Evolutionary conservation across 345 rosid species (phyloP), one percentile per base, ranked within the genome.

Genomic region (Hibiscus tridactylites): DNA sequence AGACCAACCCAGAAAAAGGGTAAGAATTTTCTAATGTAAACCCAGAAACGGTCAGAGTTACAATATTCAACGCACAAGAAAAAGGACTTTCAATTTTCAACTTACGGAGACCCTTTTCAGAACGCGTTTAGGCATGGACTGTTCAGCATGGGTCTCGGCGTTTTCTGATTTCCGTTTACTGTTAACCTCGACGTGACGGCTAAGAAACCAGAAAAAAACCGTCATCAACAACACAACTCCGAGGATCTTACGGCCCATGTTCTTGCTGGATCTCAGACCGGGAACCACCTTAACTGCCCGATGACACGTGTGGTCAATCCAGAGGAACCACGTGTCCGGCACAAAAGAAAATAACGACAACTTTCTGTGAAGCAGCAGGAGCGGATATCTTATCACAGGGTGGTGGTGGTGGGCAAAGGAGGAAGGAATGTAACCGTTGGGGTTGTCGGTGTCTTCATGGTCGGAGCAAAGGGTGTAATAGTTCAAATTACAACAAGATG

Each of bases 61-160:
- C 68, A 70, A 26, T 63, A 60, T 74, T 76, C 81, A 80, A 74
- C 35, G 74, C 58, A 17, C 58, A 17, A 12, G 11, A 49, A 13
- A 13, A 49, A 49, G n/a, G 53, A 49, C 53, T 10, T 15, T 49
- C 53, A 13, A 37, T 37, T 49, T 49, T 49, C 17, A 49, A 86
- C 95, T 86, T 74, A 88, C 97, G 56, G 86, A 79, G 31, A 84
- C 77, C 71, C 84, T 87, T 39, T 91, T 94, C 60, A 86, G 76
- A 33, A 83, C 74, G 56, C 91, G 86, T 54, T 79, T 83, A 61
- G 93, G 88, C 73, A 82, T 70, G 73, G 85, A 77, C 6, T 77
- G 71, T 13, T 71, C 59, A 4, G 44, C 16, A 1, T 4, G 52
- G 52, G 52, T 11, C 10, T 47, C 52, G 52, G 10, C 52, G 4